Base-by-base conservation (phyloP, 148 eudicot species). In the Cornus controversa region DNA sequence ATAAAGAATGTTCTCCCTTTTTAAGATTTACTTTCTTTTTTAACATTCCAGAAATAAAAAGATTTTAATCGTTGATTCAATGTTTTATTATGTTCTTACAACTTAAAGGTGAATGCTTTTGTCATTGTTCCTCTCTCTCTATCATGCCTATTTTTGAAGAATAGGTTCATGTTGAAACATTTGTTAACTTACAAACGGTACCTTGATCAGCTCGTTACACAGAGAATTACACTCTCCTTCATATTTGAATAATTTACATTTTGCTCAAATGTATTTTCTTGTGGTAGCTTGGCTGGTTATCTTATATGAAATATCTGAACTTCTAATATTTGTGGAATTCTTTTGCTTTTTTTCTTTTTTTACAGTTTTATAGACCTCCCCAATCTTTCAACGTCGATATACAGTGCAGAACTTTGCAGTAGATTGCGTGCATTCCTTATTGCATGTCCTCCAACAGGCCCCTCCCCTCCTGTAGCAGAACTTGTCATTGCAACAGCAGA, bases 311-410 rank as follows among this genome's bases (percentile, higher is more conserved):
- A 70, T n/a, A 34, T 42, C 16, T 22, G 29, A 50, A 53, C 22
- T 28, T 53, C 2, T 22, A 26, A 69, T 29, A 42, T 69, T 31
- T 36, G 57, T 73, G 47, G 34, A 16, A n/a, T 31, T 82, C 7
- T 70, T 54, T 22, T 75, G 45, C 72, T 6, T 50, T 80, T 24
- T 85, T 75, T n/a, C n/a, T 36, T 75, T 7, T 50, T 77, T 16
- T 85, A 87, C 90, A 94, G 98, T 77, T 94, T 94, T 80, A 81
- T 94, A 67, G 98, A 94, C 84, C 94, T 94, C 31, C 97, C 97
- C 27, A 92, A 94, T 82, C 93, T 94, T 69, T 90, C 97, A 16
- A 84, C 98, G 79, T 86, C 98, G 26, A 94, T 94, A 80, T 94
- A 92, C 64, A 92, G 94, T 54, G 90, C 87, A 36, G 98, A 94